These are phyloP conservation scores for Fusarium incarnatum DNA, from an alignment of 2,329 filamentous ascomycete species.

Conservation along the genomic window DNA sequence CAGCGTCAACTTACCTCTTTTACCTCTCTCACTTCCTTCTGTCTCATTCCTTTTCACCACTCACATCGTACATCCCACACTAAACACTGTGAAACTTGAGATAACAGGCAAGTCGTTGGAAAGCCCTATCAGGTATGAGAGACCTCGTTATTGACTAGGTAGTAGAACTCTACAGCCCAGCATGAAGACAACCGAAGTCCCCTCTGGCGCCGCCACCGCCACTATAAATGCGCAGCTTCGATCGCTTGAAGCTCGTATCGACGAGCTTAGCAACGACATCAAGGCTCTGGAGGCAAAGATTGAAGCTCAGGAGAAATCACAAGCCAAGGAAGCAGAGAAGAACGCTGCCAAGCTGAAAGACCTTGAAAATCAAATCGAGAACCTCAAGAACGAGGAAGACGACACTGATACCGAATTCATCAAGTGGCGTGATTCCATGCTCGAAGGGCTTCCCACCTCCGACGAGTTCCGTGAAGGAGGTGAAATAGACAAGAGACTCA, in stretches of 20 bases:
- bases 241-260: background rate
- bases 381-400: background rate
- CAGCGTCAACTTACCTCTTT: background rate
- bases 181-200: background rate
- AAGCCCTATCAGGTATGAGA: rapidly evolving
- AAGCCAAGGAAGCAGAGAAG: background rate
- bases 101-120: background rate
- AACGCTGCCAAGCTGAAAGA: background rate
- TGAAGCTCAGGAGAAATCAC: background rate
- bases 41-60: background rate
- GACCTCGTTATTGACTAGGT: background rate
- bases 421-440: background rate
- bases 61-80: background rate
- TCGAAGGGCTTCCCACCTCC: background rate
- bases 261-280: background rate
- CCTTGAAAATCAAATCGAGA: background rate
- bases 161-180: background rate
- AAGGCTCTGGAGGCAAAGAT: background rate
- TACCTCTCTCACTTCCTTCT: background rate
- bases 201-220: background rate
- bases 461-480: background rate
- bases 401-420: background rate
- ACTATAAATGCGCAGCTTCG: background rate
- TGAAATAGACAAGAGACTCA: background rate
- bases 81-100: background rate